Percentiles rank a stretch among this genome's conserved stretches.
Evolutionary conservation across 164 flowering plant species (phyloP).

Genomic region (Saururus chinensis): DNA sequence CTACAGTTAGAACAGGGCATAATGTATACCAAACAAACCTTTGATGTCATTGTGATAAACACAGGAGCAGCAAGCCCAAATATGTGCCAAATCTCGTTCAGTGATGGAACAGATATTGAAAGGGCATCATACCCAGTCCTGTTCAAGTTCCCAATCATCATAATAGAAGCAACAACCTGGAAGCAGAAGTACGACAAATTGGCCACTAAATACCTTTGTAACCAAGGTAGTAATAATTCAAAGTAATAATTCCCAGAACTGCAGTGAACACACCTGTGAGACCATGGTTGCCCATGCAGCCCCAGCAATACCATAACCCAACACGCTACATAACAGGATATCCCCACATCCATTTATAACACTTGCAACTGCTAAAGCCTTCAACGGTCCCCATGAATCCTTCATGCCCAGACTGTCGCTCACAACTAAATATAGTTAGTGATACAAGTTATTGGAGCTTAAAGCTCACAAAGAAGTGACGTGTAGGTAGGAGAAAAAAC

Average conservation of each 20-base stretch:
- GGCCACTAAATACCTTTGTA: background rate
- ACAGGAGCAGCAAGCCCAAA: conserved; percentile 87
- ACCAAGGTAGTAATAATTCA: background rate
- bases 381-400: conserved; percentile 96
- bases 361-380: conserved; percentile 81
- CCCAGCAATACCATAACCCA: conserved; percentile 91
- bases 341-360: conserved; percentile 69
- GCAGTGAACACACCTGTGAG: conserved; percentile 58
- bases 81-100: conserved; percentile 50
- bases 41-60: conserved; percentile 76
- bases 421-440: too few relatives aligned
- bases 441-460: too few relatives aligned
- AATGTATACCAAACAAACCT: conserved; percentile 35
- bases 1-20: background rate
- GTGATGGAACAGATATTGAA: conserved; percentile 56
- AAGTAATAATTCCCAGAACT: background rate
- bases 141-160: conserved; percentile 77
- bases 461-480: too few relatives aligned
- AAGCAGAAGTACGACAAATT: conserved; percentile 2
- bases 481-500: too few relatives aligned
- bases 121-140: conserved; percentile 70
- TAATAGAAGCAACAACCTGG: conserved; percentile 78
- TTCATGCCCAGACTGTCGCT: conserved; percentile 86
- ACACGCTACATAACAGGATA: conserved; percentile 54
- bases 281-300: conserved; percentile 99